Evolutionary conservation across 768 basidiomycete genomes (phyloP), one percentile per base, ranked within the genome.

Genomic region (Pholiota molesta): DNA sequence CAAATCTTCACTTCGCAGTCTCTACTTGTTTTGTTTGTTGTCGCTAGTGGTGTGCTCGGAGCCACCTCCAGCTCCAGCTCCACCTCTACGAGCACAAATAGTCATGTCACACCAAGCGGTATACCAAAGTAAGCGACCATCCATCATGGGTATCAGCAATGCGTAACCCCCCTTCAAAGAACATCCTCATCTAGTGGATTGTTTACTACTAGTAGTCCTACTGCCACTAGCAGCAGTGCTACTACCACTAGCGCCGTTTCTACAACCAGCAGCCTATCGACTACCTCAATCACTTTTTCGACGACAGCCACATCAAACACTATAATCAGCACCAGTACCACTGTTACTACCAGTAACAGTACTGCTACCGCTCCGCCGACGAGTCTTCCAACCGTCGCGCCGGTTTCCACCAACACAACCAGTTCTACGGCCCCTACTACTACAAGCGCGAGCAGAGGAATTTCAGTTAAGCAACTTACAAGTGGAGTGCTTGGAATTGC

Each of bases 121-220:
- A 52, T 60, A 7, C 63, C 66, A 11, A 57, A 63, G 66, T 66
- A 60, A 28, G 62, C 45, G 2, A 11, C 5, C 2, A 31, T 16
- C 6, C 29, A 29, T n/a, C n/a, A 42, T 33, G 39, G 11, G 26
- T 23, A n/a, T 44, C 31, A 13, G 9, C 56, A 31, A 62, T 42
- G 33, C 39, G 4, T 35, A 26, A 21, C 4, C 33, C 9, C 26
- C 26, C 7, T 33, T 45, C 26, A 17, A 42, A 39, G 29, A 58
- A n/a, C 31, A n/a, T n/a, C n/a, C n/a, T n/a, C n/a, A 21, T 17
- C 29, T 47, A 33, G 28, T 28, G 14, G 14, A 17, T 40, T 28
- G 39, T 6, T n/a, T 16, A 57, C 3, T 40, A 29, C 51, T 14
- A 45, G 44, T 7, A 55, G 37, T 17, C 40, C 64, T 14, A n/a